Conservation (phyloP, 179 eudicot species). For the Beta lomatogona region DNA sequence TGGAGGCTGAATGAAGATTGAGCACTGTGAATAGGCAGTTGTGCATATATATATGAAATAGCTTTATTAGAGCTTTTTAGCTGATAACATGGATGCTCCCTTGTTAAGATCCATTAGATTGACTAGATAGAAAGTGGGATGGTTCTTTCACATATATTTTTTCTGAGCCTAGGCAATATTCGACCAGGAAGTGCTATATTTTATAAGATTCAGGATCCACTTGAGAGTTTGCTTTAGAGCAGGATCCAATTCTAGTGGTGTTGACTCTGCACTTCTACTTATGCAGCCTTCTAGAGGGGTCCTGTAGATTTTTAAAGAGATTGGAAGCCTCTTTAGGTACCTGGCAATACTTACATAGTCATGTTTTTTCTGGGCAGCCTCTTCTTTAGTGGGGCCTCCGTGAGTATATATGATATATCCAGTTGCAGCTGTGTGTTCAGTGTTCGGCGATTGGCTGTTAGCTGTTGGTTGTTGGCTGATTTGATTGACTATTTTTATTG, state of each 20-base stretch:
- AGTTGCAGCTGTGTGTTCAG: background rate
- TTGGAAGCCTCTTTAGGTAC: background rate
- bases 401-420: background rate
- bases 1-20: background rate
- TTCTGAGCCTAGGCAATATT: background rate
- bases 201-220: background rate
- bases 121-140: background rate
- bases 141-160: background rate
- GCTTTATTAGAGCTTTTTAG: background rate
- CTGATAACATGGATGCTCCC: background rate
- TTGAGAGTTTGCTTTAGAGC: background rate
- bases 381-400: background rate
- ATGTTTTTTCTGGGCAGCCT: background rate
- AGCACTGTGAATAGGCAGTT: background rate
- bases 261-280: background rate
- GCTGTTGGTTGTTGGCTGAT: too few species aligned
- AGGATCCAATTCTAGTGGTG: background rate
- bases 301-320: slow-evolving; percentile 5
- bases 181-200: background rate
- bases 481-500: too few species aligned
- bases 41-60: too few species aligned
- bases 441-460: too few species aligned
- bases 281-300: background rate
- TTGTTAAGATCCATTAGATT: background rate
- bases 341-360: background rate